Evolutionary conservation across 192 early-diverging fungal species (phyloP).

Genomic region (Coemansia sp.): DNA sequence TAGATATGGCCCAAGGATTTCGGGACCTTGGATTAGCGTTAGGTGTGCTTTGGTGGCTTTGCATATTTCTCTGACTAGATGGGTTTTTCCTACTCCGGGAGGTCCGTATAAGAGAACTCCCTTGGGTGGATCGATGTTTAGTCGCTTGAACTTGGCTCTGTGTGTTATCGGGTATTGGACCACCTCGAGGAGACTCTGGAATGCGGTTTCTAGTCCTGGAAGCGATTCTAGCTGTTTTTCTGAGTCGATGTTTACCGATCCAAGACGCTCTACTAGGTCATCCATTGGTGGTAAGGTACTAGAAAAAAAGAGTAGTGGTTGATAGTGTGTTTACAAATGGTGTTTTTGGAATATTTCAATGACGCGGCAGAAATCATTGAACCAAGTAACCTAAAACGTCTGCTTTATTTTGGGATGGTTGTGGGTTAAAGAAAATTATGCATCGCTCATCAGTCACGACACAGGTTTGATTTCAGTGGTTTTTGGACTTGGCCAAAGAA

Average conservation of each 20-base stretch:
- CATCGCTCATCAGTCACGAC: too few species aligned
- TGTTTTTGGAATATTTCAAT: too few species aligned
- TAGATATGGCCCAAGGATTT: slow-evolving; percentile 77
- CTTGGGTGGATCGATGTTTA: slow-evolving; percentile 82
- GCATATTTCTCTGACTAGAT: slow-evolving; percentile 73
- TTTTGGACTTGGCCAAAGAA: too few species aligned
- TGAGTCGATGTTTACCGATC: not conserved
- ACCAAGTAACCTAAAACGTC: too few species aligned
- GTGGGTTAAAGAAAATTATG: too few species aligned
- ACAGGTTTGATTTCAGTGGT: too few species aligned
- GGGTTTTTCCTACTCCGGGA: slow-evolving; percentile 95
- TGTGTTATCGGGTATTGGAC: slow-evolving; percentile 77
- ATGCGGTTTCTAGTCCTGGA: slow-evolving; percentile 76
- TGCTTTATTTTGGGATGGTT: too few species aligned
- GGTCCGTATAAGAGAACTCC: slow-evolving; percentile 90
- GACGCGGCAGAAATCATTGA: too few species aligned
- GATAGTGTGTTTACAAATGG: not conserved
- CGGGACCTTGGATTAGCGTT: slow-evolving; percentile 76
- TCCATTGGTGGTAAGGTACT: not conserved
- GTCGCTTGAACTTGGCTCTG: slow-evolving; percentile 57
- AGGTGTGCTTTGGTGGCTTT: slow-evolving; percentile 67
- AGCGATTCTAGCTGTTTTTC: slow-evolving; percentile 10
- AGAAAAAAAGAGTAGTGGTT: not conserved
- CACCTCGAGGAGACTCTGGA: slow-evolving; percentile 72
- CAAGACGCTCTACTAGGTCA: not conserved